phyloP scores from a whole-genome alignment of 345 rosid genomes.

The Populus nigra region DNA sequence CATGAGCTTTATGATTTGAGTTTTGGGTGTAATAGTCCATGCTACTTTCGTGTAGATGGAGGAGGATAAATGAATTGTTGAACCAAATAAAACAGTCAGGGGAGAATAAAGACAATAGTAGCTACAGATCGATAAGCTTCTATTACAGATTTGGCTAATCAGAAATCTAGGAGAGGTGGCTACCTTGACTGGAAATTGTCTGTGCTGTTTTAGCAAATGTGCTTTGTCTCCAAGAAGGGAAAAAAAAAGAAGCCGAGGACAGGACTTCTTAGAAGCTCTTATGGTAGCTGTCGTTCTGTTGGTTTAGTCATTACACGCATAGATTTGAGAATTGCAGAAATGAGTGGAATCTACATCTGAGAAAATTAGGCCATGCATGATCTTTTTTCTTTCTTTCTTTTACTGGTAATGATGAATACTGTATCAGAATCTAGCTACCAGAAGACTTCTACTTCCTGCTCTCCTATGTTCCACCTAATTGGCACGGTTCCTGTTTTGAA shows the following conservation, averaged over 20 bases:
- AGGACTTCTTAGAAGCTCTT: background rate
- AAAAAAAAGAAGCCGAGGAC: background rate
- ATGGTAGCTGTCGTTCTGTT: background rate
- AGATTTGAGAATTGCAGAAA: background rate
- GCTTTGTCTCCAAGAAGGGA: background rate
- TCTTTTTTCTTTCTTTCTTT: no score
- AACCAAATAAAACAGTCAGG: background rate
- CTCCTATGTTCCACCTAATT: background rate
- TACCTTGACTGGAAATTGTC: background rate
- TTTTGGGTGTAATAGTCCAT: background rate
- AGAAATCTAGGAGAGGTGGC: background rate
- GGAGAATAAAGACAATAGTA: background rate
- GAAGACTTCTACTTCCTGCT: background rate
- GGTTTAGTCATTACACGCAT: background rate
- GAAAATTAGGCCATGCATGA: no score
- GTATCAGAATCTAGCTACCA: background rate
- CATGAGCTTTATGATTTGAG: background rate
- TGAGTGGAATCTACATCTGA: background rate
- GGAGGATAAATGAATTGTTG: background rate
- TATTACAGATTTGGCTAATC: background rate
- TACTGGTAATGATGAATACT: background rate
- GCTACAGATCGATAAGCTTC: background rate
- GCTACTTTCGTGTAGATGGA: background rate
- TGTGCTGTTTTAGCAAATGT: background rate
- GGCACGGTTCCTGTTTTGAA: background rate